Evolutionary conservation across 371 early-diverging fungal species (phyloP).

Genomic region (Syncephalastrum monosporum): DNA sequence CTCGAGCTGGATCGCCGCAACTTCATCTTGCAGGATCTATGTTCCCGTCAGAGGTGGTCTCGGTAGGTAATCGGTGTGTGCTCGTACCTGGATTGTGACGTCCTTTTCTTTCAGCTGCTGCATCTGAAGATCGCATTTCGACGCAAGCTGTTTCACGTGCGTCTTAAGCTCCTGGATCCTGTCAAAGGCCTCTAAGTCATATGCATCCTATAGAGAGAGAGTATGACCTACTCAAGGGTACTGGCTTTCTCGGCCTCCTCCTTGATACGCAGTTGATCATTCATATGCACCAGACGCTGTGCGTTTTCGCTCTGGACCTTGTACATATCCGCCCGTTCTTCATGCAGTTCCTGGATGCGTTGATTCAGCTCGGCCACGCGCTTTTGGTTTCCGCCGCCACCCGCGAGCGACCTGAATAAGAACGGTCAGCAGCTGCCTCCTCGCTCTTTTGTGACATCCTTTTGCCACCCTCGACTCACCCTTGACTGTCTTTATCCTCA

Average conservation of each 20-base stretch:
- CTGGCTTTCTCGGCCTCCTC: conserved; percentile 62
- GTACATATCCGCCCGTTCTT: conserved; percentile 88
- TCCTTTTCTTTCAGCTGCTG: conserved; percentile 84
- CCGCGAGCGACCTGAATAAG: conserved; percentile 10
- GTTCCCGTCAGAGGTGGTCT: neutral
- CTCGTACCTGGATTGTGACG: conserved; percentile 75
- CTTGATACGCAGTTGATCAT: conserved; percentile 68
- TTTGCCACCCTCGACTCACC: neutral
- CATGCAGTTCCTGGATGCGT: conserved; percentile 73
- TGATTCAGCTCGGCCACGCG: conserved; percentile 73
- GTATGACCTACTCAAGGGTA: conserved; percentile 63
- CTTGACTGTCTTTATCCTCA: conserved; percentile 1
- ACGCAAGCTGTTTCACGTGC: conserved; percentile 30
- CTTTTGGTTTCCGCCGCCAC: conserved; percentile 50
- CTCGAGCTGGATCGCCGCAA: conserved; percentile 87
- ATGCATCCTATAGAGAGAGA: conserved; percentile 6
- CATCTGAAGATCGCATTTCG: conserved; percentile 52
- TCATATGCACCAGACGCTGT: conserved; percentile 83
- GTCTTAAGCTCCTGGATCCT: conserved; percentile 54
- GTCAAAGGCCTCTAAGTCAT: conserved; percentile 1
- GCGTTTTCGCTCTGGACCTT: conserved; percentile 90
- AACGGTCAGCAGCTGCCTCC: conserved; percentile 9
- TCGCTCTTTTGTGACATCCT: conserved; percentile 4
- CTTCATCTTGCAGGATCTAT: conserved; percentile 83
- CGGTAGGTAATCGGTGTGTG: conserved; percentile 1